A percentile compares a stretch with the other conserved stretches of the same genome.
phyloP scores from a whole-genome alignment of 2,329 filamentous ascomycete species.

The Aureobasidium sp. region DNA sequence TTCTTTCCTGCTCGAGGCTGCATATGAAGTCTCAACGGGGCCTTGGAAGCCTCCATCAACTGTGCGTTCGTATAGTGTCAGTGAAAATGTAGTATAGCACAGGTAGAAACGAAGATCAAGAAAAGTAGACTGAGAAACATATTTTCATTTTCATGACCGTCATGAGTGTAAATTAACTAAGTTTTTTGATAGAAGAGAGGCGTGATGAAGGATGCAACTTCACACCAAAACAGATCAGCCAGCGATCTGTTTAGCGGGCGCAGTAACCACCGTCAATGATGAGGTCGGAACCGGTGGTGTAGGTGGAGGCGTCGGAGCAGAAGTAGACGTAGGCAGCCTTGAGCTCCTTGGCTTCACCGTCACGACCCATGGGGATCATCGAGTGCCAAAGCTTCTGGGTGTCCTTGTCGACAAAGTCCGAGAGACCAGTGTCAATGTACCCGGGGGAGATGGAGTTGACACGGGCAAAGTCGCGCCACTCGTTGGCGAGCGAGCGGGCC shows the following conservation, averaged over 20 bases:
- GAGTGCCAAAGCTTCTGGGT: constrained; percentile 50
- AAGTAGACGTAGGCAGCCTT: constrained; percentile 52
- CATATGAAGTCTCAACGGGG: too few species aligned
- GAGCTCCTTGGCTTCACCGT: constrained; percentile 57
- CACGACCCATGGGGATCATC: constrained; percentile 53
- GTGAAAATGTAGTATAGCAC: too few species aligned
- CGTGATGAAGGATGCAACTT: background rate
- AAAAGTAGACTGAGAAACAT: background rate
- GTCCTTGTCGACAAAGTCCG: constrained; percentile 55
- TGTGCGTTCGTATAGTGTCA: too few species aligned
- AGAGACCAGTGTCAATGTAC: constrained; percentile 60
- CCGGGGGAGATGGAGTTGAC: constrained; percentile 62
- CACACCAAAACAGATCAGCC: constrained; percentile 8
- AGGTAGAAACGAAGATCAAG: background rate
- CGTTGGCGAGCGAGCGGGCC: constrained; percentile 56
- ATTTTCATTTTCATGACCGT: constrained; percentile 11
- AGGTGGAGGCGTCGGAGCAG: constrained; percentile 44
- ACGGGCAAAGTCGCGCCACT: constrained; percentile 61
- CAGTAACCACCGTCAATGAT: constrained; percentile 44
- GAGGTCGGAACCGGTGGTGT: constrained; percentile 44
- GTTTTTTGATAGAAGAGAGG: background rate
- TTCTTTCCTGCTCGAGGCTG: too few species aligned
- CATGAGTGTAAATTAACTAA: constrained; percentile 6
- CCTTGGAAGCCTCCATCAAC: too few species aligned
- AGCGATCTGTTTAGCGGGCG: constrained; percentile 17